A percentile compares a stretch with the other conserved stretches of the same genome.
Evolutionary conservation across 768 basidiomycete species (phyloP).

Genomic region (Boletus patriciae): DNA sequence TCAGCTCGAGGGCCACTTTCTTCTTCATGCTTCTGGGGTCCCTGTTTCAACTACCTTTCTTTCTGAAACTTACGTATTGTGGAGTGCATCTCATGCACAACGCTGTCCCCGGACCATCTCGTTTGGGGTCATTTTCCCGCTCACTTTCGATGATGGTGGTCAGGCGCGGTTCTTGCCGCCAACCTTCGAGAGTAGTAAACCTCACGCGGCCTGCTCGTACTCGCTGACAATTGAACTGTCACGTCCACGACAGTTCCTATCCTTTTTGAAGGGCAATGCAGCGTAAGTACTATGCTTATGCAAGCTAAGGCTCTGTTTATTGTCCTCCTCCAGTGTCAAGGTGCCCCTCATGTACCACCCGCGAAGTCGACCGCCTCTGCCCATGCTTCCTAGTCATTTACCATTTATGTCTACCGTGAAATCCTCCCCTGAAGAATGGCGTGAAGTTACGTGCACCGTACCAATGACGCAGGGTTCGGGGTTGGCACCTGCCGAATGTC

Average conservation of each 20-base stretch:
- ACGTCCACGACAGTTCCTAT: conserved; percentile 40
- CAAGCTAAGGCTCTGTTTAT: background rate
- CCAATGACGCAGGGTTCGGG: conserved; percentile 36
- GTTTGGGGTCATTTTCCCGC: conserved; percentile 48
- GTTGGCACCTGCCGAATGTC: conserved; percentile 44
- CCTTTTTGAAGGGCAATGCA: conserved; percentile 48
- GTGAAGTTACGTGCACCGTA: conserved; percentile 48
- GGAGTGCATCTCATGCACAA: conserved; percentile 13
- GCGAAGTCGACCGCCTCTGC: conserved; percentile 53
- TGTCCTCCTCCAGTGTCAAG: conserved; percentile 37
- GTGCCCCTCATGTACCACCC: conserved; percentile 55
- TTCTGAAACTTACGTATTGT: conserved; percentile 20
- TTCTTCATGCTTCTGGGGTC: conserved; percentile 13
- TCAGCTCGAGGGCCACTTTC: conserved; percentile 29
- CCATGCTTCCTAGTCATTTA: conserved; percentile 45
- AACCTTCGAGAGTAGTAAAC: conserved; percentile 34
- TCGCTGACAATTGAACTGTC: conserved; percentile 44
- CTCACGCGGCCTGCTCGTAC: conserved; percentile 44
- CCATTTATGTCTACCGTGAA: conserved; percentile 61
- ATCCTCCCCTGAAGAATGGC: conserved; percentile 65
- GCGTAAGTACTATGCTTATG: conserved; percentile 35
- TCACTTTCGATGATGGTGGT: conserved; percentile 41
- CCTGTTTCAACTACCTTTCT: conserved; percentile 18
- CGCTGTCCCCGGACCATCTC: conserved; percentile 38
- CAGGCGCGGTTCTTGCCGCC: conserved; percentile 47